phyloP scores from a whole-genome alignment of 129 eudicot species.

The Saussurea involucrata region DNA sequence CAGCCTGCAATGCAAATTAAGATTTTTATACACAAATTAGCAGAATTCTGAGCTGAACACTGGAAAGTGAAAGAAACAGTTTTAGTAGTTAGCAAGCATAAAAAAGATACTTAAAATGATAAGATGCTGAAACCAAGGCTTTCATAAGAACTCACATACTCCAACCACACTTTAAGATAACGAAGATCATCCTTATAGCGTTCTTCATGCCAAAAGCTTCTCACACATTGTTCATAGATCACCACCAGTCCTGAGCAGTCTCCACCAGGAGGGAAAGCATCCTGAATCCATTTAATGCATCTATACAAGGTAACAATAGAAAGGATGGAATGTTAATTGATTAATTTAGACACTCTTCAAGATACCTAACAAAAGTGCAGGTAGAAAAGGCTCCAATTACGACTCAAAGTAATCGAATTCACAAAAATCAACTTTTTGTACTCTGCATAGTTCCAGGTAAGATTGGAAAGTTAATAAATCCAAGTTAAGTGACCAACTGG shows the following conservation, averaged over 20 bases:
- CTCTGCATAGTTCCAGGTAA: neutral
- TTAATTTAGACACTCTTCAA: neutral
- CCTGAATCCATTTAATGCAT: conserved; percentile 97
- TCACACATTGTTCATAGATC: conserved; percentile 87
- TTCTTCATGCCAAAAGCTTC: conserved; percentile 84
- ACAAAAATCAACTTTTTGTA: neutral
- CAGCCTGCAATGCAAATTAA: conserved; percentile 58
- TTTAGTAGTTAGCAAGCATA: neutral
- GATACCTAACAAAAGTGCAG: neutral
- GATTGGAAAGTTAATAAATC: neutral
- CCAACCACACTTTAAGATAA: conserved; percentile 92
- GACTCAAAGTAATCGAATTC: neutral
- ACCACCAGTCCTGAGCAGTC: conserved; percentile 78
- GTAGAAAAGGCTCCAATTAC: neutral
- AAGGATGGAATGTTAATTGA: neutral
- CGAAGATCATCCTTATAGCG: conserved; percentile 85
- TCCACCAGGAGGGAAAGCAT: conserved; percentile 91
- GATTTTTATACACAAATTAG: neutral
- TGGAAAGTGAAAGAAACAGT: neutral
- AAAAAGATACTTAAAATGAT: neutral
- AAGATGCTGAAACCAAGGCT: neutral
- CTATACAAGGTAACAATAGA: conserved; percentile 23
- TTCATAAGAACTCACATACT: conserved; percentile 58
- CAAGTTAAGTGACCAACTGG: neutral
- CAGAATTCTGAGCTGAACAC: neutral